Conservation (phyloP, 768 basidiomycete species). For the Favolaschia claudopus region DNA sequence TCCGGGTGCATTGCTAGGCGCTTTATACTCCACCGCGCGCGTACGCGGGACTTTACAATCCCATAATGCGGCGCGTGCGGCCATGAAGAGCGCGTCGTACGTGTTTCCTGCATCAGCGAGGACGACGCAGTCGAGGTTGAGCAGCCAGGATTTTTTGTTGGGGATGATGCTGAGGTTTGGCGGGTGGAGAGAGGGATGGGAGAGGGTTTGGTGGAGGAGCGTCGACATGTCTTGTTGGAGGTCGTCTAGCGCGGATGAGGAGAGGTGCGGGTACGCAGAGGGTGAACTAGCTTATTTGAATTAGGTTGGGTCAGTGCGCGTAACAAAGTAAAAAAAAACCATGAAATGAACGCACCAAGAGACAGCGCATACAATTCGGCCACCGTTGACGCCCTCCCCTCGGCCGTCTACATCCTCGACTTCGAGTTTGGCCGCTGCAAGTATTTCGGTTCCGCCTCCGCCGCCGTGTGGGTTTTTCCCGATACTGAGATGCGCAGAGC, state of each 20-base stretch:
- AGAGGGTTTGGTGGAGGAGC: slow-evolving; percentile 67
- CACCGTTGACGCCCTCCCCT: slow-evolving; percentile 60
- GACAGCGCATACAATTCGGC: slow-evolving; percentile 71
- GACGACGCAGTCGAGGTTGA: slow-evolving; percentile 77
- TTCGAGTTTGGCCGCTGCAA: slow-evolving; percentile 83
- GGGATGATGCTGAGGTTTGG: slow-evolving; percentile 67
- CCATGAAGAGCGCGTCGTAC: slow-evolving; percentile 81
- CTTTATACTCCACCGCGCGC: slow-evolving; percentile 71
- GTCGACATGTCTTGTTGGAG: slow-evolving; percentile 76
- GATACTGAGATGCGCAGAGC: slow-evolving; percentile 80
- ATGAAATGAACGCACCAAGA: slow-evolving; percentile 69
- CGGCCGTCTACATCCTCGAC: slow-evolving; percentile 63
- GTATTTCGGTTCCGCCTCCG: slow-evolving; percentile 76
- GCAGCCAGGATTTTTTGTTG: slow-evolving; percentile 75
- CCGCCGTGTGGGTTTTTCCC: slow-evolving; percentile 62
- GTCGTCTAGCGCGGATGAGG: slow-evolving; percentile 72
- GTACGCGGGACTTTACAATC: slow-evolving; percentile 84
- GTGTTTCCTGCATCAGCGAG: slow-evolving; percentile 79
- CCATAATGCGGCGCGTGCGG: slow-evolving; percentile 80
- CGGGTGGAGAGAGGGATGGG: slow-evolving; percentile 72
- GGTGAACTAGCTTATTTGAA: slow-evolving; percentile 70
- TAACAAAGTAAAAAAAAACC: not conserved
- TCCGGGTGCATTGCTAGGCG: slow-evolving; percentile 34
- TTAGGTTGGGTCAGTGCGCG: slow-evolving; percentile 20
- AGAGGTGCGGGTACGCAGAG: slow-evolving; percentile 77